These are phyloP conservation scores for Eruca vesicaria DNA, from an alignment of 441 rosid species.

Conservation along the genomic window DNA sequence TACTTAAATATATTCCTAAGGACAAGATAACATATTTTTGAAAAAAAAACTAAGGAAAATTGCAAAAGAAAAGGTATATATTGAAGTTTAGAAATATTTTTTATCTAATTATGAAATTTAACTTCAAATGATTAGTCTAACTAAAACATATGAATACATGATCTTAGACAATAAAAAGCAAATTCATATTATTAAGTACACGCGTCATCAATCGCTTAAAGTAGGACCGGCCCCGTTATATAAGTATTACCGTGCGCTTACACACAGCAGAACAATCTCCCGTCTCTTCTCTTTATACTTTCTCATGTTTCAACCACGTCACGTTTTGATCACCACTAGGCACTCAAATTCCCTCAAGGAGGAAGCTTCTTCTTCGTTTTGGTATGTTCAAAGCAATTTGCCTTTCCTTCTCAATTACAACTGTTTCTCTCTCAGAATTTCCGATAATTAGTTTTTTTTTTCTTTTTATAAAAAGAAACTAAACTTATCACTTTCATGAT, in stretches of 20 bases:
- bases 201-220: neutral
- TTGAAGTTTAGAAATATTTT: neutral
- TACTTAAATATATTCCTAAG: neutral
- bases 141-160: neutral
- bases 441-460: neutral
- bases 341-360: neutral
- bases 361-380: constrained; percentile 30
- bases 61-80: neutral
- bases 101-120: neutral
- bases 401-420: neutral
- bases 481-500: neutral
- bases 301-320: constrained; percentile 11
- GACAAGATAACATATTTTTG: neutral
- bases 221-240: neutral
- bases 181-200: neutral
- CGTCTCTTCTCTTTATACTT: neutral
- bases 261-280: constrained; percentile 5
- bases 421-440: neutral
- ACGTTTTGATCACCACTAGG: constrained; percentile 15
- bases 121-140: neutral
- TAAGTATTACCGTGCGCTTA: constrained; percentile 2
- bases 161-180: too few species aligned
- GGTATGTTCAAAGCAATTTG: constrained; percentile 5
- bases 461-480: neutral
- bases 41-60: neutral